A percentile compares a stretch with the other conserved stretches of the same genome.
Evolutionary conservation across 805 yeast genomes (phyloP).

Genomic region (Lipomyces spencermartinsiae): DNA sequence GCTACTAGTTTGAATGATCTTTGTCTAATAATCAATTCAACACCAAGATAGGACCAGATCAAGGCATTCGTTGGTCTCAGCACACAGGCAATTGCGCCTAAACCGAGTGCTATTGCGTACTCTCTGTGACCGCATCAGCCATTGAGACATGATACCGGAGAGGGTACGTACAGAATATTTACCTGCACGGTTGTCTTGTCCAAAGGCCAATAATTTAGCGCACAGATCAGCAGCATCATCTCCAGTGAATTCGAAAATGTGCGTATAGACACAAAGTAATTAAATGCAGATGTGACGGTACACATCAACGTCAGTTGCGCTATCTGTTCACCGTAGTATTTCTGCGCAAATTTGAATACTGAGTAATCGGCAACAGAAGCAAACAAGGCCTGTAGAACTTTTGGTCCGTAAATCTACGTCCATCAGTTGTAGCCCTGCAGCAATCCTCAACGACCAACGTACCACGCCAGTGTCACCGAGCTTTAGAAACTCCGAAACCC

Average conservation of each 20-base stretch:
- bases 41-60: constrained; percentile 74
- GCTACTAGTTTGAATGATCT: constrained; percentile 14
- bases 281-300: constrained; percentile 72
- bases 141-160: neutral
- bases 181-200: constrained; percentile 34
- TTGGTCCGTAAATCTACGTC: constrained; percentile 55
- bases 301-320: constrained; percentile 47
- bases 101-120: constrained; percentile 50
- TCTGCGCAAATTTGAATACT: constrained; percentile 56
- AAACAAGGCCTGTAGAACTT: constrained; percentile 67
- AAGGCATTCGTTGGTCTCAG: constrained; percentile 85
- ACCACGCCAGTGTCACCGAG: constrained; percentile 50
- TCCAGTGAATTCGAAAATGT: constrained; percentile 88
- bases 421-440: neutral
- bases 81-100: constrained; percentile 46
- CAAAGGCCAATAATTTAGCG: constrained; percentile 79
- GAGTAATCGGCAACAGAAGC: constrained; percentile 76
- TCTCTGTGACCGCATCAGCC: constrained; percentile 6
- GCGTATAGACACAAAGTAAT: constrained; percentile 80
- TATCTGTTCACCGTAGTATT: constrained; percentile 41
- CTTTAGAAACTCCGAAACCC: constrained; percentile 46
- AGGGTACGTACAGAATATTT: neutral
- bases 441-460: constrained; percentile 5
- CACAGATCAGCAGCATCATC: constrained; percentile 68
- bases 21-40: constrained; percentile 41